A percentile compares a stretch with the other conserved stretches of the same genome.
Evolutionary conservation across 192 early-diverging fungal genomes (phyloP).

Genomic region (Entomortierella parvispora): DNA sequence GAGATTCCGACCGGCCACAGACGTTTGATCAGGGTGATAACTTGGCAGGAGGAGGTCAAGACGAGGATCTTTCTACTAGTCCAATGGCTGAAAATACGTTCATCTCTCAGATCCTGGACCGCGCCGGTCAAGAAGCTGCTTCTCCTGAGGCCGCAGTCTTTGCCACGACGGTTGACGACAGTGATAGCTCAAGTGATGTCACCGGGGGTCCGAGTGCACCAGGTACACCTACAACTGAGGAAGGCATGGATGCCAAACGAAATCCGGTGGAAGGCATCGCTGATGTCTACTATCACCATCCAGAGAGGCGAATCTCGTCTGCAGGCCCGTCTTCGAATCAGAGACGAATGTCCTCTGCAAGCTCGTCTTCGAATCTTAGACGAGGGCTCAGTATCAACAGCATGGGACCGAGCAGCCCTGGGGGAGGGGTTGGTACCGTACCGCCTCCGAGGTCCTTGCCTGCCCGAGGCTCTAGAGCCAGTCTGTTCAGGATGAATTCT

Average conservation of each 20-base stretch:
- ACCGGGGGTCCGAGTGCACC: slow-evolving; percentile 20
- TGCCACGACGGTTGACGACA: slow-evolving; percentile 4
- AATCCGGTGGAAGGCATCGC: slow-evolving; percentile 36
- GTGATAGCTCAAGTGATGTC: slow-evolving; percentile 14
- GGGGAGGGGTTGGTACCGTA: background rate
- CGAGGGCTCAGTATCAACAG: background rate
- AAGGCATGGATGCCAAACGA: background rate
- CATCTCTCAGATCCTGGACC: too few species aligned
- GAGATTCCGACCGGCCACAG: slow-evolving; percentile 1
- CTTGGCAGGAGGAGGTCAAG: slow-evolving; percentile 44
- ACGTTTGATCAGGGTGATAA: slow-evolving; percentile 40
- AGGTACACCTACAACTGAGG: slow-evolving; percentile 2
- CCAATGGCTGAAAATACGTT: background rate
- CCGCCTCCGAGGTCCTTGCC: slow-evolving; percentile 15
- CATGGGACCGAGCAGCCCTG: too few species aligned
- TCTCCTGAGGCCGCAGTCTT: background rate
- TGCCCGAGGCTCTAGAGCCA: slow-evolving; percentile 14
- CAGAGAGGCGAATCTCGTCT: slow-evolving; percentile 33
- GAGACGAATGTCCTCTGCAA: slow-evolving; percentile 19
- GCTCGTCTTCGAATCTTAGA: slow-evolving; percentile 2
- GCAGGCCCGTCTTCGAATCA: slow-evolving; percentile 7
- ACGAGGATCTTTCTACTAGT: slow-evolving; percentile 20
- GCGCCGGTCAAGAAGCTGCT: too few species aligned
- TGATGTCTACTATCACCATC: slow-evolving; percentile 51
- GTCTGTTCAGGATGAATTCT: slow-evolving; percentile 7